Conservation (phyloP, 2,329 filamentous ascomycete genomes). For the Curvularia sp. region DNA sequence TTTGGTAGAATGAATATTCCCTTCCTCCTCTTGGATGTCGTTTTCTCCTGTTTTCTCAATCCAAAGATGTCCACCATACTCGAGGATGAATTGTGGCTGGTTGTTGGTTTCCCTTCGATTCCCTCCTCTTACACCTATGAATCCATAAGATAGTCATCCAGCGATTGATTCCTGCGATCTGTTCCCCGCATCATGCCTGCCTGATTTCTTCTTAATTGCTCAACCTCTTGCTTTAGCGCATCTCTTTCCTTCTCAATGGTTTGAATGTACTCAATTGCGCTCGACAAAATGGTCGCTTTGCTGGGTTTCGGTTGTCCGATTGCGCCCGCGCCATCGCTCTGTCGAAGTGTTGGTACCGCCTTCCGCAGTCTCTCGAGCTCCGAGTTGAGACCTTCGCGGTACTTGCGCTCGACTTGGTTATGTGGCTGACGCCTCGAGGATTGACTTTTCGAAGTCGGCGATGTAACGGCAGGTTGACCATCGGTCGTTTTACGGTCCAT, state of each 20-base stretch:
- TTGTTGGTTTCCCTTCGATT: neutral
- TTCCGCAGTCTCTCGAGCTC: conserved; percentile 40
- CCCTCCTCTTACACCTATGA: neutral
- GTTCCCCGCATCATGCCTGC: neutral
- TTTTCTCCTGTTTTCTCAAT: too few species aligned
- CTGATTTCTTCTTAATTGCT: conserved; percentile 28
- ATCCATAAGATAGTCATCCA: conserved; percentile 5
- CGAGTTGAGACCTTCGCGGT: conserved; percentile 40
- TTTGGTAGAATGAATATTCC: too few species aligned
- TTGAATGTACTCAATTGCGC: conserved; percentile 45
- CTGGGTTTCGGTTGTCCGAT: conserved; percentile 43
- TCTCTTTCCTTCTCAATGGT: conserved; percentile 41
- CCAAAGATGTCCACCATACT: too few species aligned
- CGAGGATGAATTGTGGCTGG: neutral
- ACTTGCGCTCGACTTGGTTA: conserved; percentile 45
- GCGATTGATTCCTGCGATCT: conserved; percentile 4
- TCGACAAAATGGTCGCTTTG: conserved; percentile 43
- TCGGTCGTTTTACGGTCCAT: conserved; percentile 34
- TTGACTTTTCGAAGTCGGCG: conserved; percentile 21
- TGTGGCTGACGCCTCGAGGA: conserved; percentile 41
- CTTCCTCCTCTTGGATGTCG: too few species aligned
- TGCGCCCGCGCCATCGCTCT: conserved; percentile 33
- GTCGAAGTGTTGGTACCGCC: conserved; percentile 41
- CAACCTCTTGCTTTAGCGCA: conserved; percentile 34
- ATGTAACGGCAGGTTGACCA: conserved; percentile 18